phyloP scores from a whole-genome alignment of 2,329 filamentous ascomycete genomes.

The Colletotrichum scovillei region DNA sequence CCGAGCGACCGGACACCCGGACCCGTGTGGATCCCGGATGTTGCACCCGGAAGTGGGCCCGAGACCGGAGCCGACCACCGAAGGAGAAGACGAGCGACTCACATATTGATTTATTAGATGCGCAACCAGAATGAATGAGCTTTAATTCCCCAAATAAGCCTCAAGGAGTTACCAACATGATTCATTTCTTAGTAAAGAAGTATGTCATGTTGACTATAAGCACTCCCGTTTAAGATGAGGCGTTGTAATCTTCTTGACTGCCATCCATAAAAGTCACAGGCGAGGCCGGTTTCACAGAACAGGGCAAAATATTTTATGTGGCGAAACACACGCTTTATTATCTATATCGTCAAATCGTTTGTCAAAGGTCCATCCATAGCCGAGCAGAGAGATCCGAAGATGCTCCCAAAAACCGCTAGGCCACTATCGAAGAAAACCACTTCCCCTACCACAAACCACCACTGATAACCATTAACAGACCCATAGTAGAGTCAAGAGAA shows the following conservation, averaged over 20 bases:
- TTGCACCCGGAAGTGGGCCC: background rate
- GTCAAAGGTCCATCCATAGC: constrained; percentile 29
- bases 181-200: too few relatives aligned
- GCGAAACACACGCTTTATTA: constrained; percentile 33
- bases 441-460: constrained; percentile 21
- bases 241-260: too few relatives aligned
- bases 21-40: background rate
- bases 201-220: too few relatives aligned
- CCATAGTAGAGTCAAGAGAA: constrained; percentile 10
- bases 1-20: background rate
- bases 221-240: too few relatives aligned
- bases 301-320: background rate
- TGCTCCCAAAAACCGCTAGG: constrained; percentile 20
- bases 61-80: too few relatives aligned
- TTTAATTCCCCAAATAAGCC: too few relatives aligned
- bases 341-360: constrained; percentile 36
- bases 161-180: too few relatives aligned
- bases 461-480: constrained; percentile 14
- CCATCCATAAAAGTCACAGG: too few relatives aligned
- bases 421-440: constrained; percentile 28
- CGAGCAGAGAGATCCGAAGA: constrained; percentile 6
- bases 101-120: too few relatives aligned
- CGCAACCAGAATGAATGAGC: too few relatives aligned
- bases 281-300: background rate
- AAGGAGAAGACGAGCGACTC: background rate